Percentiles rank a stretch among this genome's conserved stretches.
Evolutionary conservation across 306 rosid species (phyloP).

Genomic region (Prunus fruticosa): DNA sequence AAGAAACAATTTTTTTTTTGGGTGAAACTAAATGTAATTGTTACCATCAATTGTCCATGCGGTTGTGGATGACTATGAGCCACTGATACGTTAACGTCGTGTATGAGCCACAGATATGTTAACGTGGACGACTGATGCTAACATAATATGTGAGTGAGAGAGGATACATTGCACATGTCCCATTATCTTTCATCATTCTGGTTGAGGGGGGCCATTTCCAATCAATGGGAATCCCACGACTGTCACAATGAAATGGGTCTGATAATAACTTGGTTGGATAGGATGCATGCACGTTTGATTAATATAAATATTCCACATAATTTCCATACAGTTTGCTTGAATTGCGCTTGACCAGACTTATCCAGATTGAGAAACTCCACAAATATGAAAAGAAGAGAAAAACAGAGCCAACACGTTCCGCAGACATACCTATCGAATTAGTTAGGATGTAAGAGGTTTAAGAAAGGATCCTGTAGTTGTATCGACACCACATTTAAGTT

Average conservation of each 20-base stretch:
- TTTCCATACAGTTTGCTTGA: neutral
- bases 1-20: no score
- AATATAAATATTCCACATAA: neutral
- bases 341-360: neutral
- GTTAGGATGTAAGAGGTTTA: neutral
- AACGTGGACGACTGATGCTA: no score
- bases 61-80: no score
- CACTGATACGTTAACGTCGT: no score
- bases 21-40: neutral
- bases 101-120: no score
- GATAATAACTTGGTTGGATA: neutral
- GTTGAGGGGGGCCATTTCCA: constrained; percentile 9
- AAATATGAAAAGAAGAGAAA: no score
- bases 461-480: constrained; percentile 12
- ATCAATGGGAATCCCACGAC: neutral
- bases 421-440: neutral
- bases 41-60: no score
- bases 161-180: constrained; percentile 4
- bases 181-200: neutral
- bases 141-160: constrained; percentile 4
- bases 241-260: constrained; percentile 5
- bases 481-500: constrained; percentile 26
- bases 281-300: constrained; percentile 22
- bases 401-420: no score
- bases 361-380: neutral